Percentiles rank a stretch among this genome's conserved stretches.
These are phyloP conservation scores for Fusarium lateritium DNA, from an alignment of 2,329 filamentous ascomycete genomes.

Conservation along the genomic window DNA sequence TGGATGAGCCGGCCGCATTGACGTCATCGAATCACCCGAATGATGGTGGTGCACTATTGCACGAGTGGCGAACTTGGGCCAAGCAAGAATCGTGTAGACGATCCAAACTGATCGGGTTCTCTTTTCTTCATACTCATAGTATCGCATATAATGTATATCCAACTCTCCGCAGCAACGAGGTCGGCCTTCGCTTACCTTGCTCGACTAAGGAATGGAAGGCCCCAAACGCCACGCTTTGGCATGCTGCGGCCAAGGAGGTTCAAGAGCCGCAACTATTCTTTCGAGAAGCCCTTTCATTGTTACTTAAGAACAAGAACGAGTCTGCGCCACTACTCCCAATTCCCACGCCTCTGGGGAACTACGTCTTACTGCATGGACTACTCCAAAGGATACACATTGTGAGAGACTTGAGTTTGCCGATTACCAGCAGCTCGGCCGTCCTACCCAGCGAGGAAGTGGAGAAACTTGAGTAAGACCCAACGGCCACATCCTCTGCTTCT, in stretches of 20 bases:
- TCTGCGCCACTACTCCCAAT: constrained; percentile 47
- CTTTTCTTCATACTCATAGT: constrained; percentile 57
- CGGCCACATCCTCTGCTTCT: rapidly evolving
- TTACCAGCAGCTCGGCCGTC: constrained; percentile 51
- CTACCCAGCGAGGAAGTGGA: constrained; percentile 55
- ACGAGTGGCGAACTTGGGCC: constrained; percentile 52
- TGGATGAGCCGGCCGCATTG: neutral
- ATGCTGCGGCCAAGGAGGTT: constrained; percentile 34
- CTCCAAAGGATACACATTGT: constrained; percentile 58
- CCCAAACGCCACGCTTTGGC: constrained; percentile 36
- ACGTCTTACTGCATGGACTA: constrained; percentile 56
- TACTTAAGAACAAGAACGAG: constrained; percentile 51
- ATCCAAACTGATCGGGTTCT: constrained; percentile 57
- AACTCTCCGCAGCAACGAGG: constrained; percentile 55
- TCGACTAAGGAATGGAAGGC: constrained; percentile 58
- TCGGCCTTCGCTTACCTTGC: constrained; percentile 54
- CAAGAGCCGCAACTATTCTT: constrained; percentile 55
- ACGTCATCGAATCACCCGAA: constrained; percentile 5
- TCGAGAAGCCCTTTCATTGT: constrained; percentile 54
- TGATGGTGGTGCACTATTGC: constrained; percentile 13
- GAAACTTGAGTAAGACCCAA: constrained; percentile 52
- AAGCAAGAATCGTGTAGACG: constrained; percentile 53
- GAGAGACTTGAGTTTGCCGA: constrained; percentile 54
- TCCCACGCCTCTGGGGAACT: constrained; percentile 57
- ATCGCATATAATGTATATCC: constrained; percentile 58